Evolutionary conservation across 306 rosid species (phyloP).

Genomic region (Corylus heterophylla): DNA sequence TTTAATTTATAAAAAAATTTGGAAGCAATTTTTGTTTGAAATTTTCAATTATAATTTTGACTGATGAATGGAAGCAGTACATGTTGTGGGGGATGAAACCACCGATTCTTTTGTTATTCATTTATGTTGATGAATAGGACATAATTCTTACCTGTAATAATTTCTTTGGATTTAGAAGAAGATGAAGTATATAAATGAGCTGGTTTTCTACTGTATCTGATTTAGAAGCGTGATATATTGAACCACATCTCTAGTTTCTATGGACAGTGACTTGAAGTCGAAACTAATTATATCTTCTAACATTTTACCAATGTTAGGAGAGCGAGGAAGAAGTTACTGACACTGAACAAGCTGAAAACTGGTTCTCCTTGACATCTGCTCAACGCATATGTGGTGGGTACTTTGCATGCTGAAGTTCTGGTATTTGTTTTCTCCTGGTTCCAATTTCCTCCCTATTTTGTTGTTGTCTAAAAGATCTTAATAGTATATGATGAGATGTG

Average conservation of each 20-base stretch:
- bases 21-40: not conserved
- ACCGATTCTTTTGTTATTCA: not conserved
- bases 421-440: slow-evolving; percentile 22
- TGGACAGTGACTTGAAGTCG: slow-evolving; percentile 12
- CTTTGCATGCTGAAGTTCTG: slow-evolving; percentile 25
- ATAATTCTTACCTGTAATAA: not conserved
- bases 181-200: slow-evolving; percentile 1
- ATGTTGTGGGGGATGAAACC: not conserved
- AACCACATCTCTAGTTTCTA: slow-evolving; percentile 1
- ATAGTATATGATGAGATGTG: not conserved
- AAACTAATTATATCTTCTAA: slow-evolving; percentile 14
- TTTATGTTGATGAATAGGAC: not conserved
- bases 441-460: not conserved
- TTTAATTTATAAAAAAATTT: not conserved
- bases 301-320: slow-evolving; percentile 56
- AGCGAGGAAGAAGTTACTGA: slow-evolving; percentile 98
- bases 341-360: slow-evolving; percentile 98
- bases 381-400: slow-evolving; percentile 95
- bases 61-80: not conserved
- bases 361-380: slow-evolving; percentile 98
- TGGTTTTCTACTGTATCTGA: slow-evolving; percentile 12
- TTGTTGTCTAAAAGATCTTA: not conserved
- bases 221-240: not conserved
- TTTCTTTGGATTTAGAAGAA: not conserved
- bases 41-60: not conserved